phyloP scores from a whole-genome alignment of 2,329 filamentous ascomycete genomes.

The Cladosporium oxysporum region DNA sequence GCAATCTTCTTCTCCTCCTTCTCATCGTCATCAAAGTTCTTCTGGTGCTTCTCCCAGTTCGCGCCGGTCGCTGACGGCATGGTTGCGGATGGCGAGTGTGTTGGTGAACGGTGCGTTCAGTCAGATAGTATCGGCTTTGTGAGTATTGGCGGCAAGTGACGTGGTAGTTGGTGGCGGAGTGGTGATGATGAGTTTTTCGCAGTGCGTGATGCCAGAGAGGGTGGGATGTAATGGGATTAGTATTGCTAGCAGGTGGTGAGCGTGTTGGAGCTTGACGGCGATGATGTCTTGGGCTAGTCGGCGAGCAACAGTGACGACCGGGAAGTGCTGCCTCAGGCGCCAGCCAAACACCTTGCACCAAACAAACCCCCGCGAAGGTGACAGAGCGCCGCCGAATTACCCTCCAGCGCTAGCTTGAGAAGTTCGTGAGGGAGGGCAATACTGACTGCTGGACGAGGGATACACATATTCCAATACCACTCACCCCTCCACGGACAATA shows the following conservation, averaged over 20 bases:
- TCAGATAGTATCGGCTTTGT: neutral
- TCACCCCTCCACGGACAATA: neutral
- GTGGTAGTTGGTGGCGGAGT: neutral
- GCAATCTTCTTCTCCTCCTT: conserved; percentile 99
- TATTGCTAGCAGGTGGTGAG: neutral
- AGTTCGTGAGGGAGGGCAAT: conserved; percentile 5
- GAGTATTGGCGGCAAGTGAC: neutral
- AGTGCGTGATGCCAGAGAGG: neutral
- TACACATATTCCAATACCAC: neutral
- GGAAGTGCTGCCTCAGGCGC: neutral
- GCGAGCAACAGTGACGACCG: neutral
- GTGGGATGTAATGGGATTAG: neutral
- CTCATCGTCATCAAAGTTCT: conserved; percentile 95
- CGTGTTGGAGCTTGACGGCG: neutral
- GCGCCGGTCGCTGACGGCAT: conserved; percentile 93
- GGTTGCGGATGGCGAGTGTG: conserved; percentile 25
- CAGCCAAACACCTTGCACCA: neutral
- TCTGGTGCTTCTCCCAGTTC: conserved; percentile 99
- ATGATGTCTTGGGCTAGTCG: neutral
- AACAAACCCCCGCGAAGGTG: neutral
- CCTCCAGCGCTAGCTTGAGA: neutral
- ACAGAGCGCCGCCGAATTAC: neutral
- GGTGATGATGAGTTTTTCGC: neutral
- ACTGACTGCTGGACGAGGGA: neutral
- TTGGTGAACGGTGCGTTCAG: conserved; percentile 5